Evolutionary conservation across 257 asterid species (phyloP), one percentile per base, ranked within the genome.

Genomic region (Euphrasia confusa): DNA sequence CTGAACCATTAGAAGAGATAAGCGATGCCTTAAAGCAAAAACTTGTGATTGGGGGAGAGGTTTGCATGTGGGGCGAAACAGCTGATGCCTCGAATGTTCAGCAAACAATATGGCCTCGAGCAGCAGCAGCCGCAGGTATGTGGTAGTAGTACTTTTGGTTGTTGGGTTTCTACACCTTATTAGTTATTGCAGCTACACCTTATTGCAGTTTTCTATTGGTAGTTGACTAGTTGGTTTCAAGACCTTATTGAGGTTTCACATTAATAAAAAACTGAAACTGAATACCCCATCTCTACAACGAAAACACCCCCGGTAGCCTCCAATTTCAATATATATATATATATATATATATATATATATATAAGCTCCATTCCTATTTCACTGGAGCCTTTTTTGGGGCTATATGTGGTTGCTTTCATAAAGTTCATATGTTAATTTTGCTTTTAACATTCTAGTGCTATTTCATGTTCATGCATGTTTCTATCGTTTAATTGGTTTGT

Each of bases 21-120:
- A 75, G 72, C 35, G 85, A 79, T 70, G 75, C 78, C 67, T 72
- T 85, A 58, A 69, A 76, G 66, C 87, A 90, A 77, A 77, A 82
- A 60, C 95, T 85, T 54, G 89, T 90, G 68, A 80, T 90, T 50
- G 98, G 98, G 54, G 98, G 96, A 47, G 96, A 90, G 81, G 98
- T 84, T 58, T 90, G 98, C 82, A 83, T 88, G 95, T 90, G 98
- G 98, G 77, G 84, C 44, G 98, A 87, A 78, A 83, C 74, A 27
- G 94, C 85, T 54, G 98, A 90, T 83, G 78, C 98, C 66, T 90
- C 98, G 0, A 70, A 87, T 64, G 83, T 88, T 71, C 93, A 80
- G 50, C 94, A 87, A 75, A 90, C 94, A 65, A 87, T 88, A 79
- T 90, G 98, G 98, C 98, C 98, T 63, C 91, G 98, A 79, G 98